Percentiles rank a stretch among this genome's conserved stretches.
These are phyloP conservation scores for Cercophora sp. DNA, from an alignment of 495 filamentous ascomycete species.

Conservation along the genomic window DNA sequence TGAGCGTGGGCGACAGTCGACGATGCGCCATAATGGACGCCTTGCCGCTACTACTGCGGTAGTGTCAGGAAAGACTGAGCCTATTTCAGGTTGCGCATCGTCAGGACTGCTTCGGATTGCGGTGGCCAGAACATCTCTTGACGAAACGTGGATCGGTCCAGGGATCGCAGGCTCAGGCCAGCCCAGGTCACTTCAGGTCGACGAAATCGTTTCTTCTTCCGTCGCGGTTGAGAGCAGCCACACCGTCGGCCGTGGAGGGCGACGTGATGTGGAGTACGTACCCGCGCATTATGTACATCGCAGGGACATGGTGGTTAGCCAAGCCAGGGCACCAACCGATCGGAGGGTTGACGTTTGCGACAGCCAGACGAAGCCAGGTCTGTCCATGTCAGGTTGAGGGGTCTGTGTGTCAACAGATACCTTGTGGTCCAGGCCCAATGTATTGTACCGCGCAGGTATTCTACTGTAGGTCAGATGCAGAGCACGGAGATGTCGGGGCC, in stretches of 20 bases:
- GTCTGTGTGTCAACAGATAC: background rate
- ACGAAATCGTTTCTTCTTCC: background rate
- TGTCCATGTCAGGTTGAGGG: background rate
- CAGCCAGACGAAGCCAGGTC: background rate
- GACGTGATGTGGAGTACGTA: background rate
- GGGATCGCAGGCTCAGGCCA: no score
- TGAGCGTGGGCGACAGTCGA: background rate
- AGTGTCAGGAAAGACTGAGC: background rate
- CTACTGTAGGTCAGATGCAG: no score
- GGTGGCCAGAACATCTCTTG: background rate
- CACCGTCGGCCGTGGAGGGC: slow-evolving; percentile 1
- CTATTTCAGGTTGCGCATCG: background rate
- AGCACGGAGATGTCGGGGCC: no score
- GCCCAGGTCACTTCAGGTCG: background rate
- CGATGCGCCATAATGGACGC: background rate
- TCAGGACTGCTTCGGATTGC: no score
- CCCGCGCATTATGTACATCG: background rate
- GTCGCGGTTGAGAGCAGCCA: background rate
- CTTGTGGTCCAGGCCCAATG: no score
- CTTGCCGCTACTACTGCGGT: background rate
- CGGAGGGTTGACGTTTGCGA: background rate
- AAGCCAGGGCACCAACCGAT: background rate
- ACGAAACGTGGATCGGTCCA: background rate
- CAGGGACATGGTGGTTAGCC: background rate
- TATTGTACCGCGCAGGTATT: no score